These are phyloP conservation scores for Globisporangium ultimum DNA, from an alignment of 352 stramenopile species.

Conservation along the genomic window DNA sequence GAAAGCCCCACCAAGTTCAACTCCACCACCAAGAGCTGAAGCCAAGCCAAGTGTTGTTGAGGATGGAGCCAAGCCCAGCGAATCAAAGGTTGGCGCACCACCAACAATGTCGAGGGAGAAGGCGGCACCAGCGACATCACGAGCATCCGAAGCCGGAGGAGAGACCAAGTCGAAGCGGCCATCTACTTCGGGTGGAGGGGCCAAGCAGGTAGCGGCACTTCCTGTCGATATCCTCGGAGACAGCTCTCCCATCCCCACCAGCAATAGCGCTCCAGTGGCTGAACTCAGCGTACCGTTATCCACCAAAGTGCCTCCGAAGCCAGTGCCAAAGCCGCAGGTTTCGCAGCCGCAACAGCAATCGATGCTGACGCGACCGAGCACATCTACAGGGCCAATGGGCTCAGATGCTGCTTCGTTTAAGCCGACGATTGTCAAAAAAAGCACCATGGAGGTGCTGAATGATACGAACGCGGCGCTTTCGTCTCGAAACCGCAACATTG, in stretches of 20 bases:
- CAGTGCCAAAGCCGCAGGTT: constrained; percentile 10
- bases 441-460: constrained; percentile 69
- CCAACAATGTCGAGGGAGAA: constrained; percentile 4
- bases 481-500: constrained; percentile 13
- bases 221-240: constrained; percentile 44
- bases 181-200: constrained; percentile 2
- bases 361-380: not conserved
- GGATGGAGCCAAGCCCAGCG: not conserved
- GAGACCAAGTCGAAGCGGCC: constrained; percentile 13
- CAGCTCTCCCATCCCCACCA: constrained; percentile 17
- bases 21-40: constrained; percentile 16
- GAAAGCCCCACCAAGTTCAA: constrained; percentile 3
- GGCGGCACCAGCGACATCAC: not conserved
- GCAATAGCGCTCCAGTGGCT: constrained; percentile 14
- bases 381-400: not conserved
- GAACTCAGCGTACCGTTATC: constrained; percentile 12
- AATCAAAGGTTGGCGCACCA: constrained; percentile 1
- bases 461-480: constrained; percentile 47
- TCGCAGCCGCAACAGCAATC: not conserved
- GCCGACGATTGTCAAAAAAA: constrained; percentile 44
- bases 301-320: constrained; percentile 19
- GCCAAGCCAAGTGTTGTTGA: constrained; percentile 18
- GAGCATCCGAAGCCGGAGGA: not conserved
- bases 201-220: constrained; percentile 18
- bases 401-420: constrained; percentile 8